Evolutionary conservation across 1,139 yeast genomes (phyloP), one percentile per base, ranked within the genome.

Genomic region (Pichia sp.): DNA sequence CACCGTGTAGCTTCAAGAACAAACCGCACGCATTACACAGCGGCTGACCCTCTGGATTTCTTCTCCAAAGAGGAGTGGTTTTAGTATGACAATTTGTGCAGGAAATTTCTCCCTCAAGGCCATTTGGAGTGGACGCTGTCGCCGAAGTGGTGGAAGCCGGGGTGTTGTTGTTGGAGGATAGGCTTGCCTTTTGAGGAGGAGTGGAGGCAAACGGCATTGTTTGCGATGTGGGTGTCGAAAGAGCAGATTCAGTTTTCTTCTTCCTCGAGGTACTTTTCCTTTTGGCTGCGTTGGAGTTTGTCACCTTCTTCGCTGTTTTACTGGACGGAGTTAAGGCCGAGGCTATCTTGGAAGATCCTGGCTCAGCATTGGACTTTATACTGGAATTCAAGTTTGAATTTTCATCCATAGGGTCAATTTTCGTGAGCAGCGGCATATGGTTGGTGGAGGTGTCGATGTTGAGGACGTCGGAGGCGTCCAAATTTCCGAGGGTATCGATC

Each of bases 1-100:
- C 91, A 27, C 98, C 98, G 67, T 92, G 98, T 46, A 92, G 77
- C 71, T 92, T 92, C 64, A 88, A 76, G 65, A 93, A 92, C 58
- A 92, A 75, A 0, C 98, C 98, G 73, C 98, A 92, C 0, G 98
- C 98, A 70, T 92, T 93, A 68, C 98, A 92, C 58, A 92, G 75
- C 1, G 96, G 96, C 64, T 89, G 90, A 8, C 97, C 97, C 30
- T 87, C 87, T 30, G 93, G 93, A 67, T 90, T 93, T 56, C 97
- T 78, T 67, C 99, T 79, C 98, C 98, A 92, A 45, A 93, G 75
- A 2, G 99, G 98, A 0, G 99, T 92, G 6, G 95, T 92, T 65
- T 83, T 88, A 0, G 98, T 92, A 64, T 86, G 85, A 71, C 99
- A 92, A 72, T 93, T 93, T 29, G 93, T 84, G 70, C 98, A 92